phyloP scores from a whole-genome alignment of 176 grass and related monocot species.

The sorghum (Sorghum bicolor) region DNA sequence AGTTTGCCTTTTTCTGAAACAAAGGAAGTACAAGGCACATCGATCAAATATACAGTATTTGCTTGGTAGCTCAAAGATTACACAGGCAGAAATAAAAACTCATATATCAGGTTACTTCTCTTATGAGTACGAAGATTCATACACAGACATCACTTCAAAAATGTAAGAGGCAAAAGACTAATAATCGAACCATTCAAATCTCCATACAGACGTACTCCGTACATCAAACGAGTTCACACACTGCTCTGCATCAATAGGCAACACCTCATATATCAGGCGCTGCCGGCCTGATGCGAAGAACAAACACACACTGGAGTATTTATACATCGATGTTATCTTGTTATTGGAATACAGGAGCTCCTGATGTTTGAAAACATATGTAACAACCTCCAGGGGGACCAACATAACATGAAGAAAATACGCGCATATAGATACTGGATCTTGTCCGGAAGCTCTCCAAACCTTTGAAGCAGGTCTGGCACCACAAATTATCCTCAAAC shows the following conservation, averaged over 20 bases:
- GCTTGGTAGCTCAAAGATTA: background rate
- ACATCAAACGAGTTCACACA: background rate
- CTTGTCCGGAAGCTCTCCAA: background rate
- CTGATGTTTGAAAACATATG: background rate
- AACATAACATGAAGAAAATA: background rate
- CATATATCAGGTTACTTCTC: background rate
- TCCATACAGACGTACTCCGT: background rate
- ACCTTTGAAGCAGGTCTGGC: background rate
- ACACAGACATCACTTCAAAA: background rate
- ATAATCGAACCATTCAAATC: background rate
- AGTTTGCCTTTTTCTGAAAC: background rate
- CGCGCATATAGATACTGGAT: background rate
- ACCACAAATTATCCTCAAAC: background rate
- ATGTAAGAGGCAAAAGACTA: background rate
- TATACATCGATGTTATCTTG: background rate
- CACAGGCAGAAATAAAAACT: background rate
- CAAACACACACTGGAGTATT: background rate
- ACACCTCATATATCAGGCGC: background rate
- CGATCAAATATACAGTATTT: constrained; percentile 1
- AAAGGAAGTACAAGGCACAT: background rate
- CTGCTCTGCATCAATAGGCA: background rate
- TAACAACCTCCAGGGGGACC: background rate
- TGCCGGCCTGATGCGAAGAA: background rate
- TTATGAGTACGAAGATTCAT: background rate
- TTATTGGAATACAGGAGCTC: background rate